phyloP scores from a whole-genome alignment of 805 yeast genomes.

The Novakomyces olei region DNA sequence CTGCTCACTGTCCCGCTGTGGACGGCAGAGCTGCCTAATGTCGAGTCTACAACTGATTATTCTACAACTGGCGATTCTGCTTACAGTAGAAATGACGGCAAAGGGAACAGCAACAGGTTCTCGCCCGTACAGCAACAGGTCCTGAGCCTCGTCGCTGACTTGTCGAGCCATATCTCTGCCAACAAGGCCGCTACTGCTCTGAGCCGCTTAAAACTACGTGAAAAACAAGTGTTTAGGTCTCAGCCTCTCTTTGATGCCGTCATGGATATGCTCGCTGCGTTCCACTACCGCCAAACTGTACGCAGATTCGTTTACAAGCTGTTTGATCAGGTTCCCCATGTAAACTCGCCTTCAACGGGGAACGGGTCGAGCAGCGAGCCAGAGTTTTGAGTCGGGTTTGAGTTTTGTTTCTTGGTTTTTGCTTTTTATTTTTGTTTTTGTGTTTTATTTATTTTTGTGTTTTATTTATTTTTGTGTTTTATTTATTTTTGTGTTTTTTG shows the following conservation, averaged over 20 bases:
- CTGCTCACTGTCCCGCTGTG: slow-evolving; percentile 3
- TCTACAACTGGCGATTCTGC: neutral
- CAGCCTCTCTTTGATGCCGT: neutral
- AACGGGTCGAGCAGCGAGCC: too few relatives aligned
- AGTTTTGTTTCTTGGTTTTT: too few relatives aligned
- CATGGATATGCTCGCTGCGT: neutral
- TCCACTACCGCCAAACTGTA: slow-evolving; percentile 1
- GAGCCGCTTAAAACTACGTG: neutral
- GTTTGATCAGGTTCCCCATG: neutral
- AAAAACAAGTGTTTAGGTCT: neutral
- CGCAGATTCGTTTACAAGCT: neutral
- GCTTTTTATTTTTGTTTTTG: too few relatives aligned
- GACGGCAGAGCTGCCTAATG: neutral
- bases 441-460: too few relatives aligned
- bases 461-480: too few relatives aligned
- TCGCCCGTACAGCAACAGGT: neutral
- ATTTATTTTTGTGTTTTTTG: too few relatives aligned
- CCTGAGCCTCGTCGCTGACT: neutral
- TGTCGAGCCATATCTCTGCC: slow-evolving; percentile 3
- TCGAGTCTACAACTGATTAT: neutral
- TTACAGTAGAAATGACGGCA: neutral
- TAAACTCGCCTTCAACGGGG: too few relatives aligned
- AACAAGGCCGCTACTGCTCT: neutral
- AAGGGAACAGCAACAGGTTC: neutral
- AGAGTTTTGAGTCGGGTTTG: too few relatives aligned